These are phyloP conservation scores for Verbena officinalis DNA, from an alignment of 257 asterid genomes.

Conservation along the genomic window DNA sequence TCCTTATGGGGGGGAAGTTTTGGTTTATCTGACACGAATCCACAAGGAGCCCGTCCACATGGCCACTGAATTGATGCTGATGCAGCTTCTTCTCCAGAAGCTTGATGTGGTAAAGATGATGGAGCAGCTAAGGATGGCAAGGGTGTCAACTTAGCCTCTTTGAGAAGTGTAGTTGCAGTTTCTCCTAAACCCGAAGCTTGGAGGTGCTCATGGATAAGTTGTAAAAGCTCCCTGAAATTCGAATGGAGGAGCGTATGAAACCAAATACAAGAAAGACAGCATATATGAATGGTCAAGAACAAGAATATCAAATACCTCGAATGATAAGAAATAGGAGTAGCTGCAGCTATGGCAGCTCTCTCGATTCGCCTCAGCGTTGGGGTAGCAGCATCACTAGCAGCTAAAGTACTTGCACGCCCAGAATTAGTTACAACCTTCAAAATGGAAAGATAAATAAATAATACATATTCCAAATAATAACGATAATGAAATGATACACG, in stretches of 20 bases:
- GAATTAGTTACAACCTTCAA: conserved; percentile 91
- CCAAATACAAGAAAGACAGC: conserved; percentile 16
- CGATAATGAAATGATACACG: no score
- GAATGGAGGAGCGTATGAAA: conserved; percentile 19
- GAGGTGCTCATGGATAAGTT: conserved; percentile 90
- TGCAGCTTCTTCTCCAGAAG: conserved; percentile 66
- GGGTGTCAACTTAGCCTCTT: conserved; percentile 91
- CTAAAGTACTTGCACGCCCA: conserved; percentile 97
- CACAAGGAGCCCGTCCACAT: conserved; percentile 69
- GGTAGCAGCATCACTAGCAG: conserved; percentile 96
- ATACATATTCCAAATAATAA: background rate
- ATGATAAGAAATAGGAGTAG: conserved; percentile 95
- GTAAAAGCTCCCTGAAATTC: conserved; percentile 85
- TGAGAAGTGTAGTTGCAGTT: conserved; percentile 74
- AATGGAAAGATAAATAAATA: conserved; percentile 14
- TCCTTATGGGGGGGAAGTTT: conserved; percentile 47
- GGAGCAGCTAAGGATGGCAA: conserved; percentile 91
- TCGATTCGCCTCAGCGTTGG: conserved; percentile 98
- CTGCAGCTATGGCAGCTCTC: conserved; percentile 99
- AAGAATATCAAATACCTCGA: conserved; percentile 58
- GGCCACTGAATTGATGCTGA: conserved; percentile 89
- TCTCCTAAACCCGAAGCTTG: conserved; percentile 85
- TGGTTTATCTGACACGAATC: conserved; percentile 69
- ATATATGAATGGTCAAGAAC: conserved; percentile 15
- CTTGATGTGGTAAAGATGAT: conserved; percentile 77